phyloP scores from a whole-genome alignment of 495 filamentous ascomycete genomes.

The Talaromyces wortmannii region DNA sequence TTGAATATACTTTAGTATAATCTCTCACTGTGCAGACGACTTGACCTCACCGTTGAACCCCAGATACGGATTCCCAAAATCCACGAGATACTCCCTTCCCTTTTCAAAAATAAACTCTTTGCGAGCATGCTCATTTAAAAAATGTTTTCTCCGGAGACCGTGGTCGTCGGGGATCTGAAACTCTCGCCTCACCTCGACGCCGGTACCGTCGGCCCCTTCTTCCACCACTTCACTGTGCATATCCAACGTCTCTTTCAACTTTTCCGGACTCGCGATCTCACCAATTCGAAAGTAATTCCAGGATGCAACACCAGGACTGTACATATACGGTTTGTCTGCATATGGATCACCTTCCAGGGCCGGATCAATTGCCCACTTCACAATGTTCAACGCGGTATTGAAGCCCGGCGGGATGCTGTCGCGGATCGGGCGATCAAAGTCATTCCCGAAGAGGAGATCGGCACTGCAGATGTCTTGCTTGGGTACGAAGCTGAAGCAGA shows the following conservation, averaged over 20 bases:
- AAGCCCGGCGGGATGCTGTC: constrained; percentile 85
- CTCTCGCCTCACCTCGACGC: constrained; percentile 36
- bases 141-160: constrained; percentile 56
- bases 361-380: constrained; percentile 82
- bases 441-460: constrained; percentile 84
- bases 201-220: constrained; percentile 64
- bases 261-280: constrained; percentile 24
- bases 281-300: constrained; percentile 70
- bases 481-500: constrained; percentile 68
- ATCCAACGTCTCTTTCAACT: constrained; percentile 6
- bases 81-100: constrained; percentile 59
- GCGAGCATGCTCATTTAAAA: constrained; percentile 40
- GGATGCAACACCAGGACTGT: constrained; percentile 65
- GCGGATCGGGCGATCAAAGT: constrained; percentile 83
- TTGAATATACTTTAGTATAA: constrained; percentile 1
- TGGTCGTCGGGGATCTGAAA: constrained; percentile 45
- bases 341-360: constrained; percentile 83
- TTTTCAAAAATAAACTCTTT: constrained; percentile 50
- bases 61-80: constrained; percentile 92
- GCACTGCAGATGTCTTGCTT: constrained; percentile 58
- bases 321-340: constrained; percentile 77
- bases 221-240: constrained; percentile 45
- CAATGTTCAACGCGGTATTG: constrained; percentile 68
- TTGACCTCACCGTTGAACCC: constrained; percentile 58
- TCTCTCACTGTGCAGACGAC: background rate